Base-by-base conservation (phyloP, 2,329 filamentous ascomycete species). In the Aspergillus aculeatus region DNA sequence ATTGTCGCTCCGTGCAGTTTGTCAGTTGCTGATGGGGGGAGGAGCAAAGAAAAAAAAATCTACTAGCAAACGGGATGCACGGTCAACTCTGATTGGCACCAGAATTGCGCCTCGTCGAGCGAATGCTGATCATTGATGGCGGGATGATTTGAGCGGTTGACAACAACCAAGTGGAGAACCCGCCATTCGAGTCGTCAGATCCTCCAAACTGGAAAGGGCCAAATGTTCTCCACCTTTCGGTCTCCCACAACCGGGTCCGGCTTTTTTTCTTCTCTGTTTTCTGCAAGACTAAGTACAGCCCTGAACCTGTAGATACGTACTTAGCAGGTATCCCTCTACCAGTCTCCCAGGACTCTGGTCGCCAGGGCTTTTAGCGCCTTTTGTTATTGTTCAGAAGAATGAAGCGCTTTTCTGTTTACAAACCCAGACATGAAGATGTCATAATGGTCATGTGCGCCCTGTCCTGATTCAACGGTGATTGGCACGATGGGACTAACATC, bases 41-140 rank as follows among this genome's bases (percentile, higher is more conserved):
- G 14, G 16, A 19, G 38, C 38, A 41, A 14, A 26, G 11, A 50
- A 53, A 44, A 35, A 47, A 32, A 41, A 19, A 19, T 41, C 16
- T 41, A 41, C 5, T 55, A 21, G 47, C 58, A 47, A 54, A 60
- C 50, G 57, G 49, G 38, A n/a, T 44, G 53, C 55, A 57, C 26
- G 52, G 26, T 50, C 32, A 29, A 47, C 35, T 52, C 24, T 64
- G 55, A 62, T 62, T 64, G 60, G 62, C 49, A 58, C 32, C 52
- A 57, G 47, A 57, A 35, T 62, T 52, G 49, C 57, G 57, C 26
- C 26, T 56, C 31, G 50, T 52, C 48, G 32, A 58, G 53, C 51
- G 50, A 58, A 48, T 53, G 62, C 58, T 62, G 62, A 64, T 62
- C 62, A 59, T 64, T 41, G 12, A n/a, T 35, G 32, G 32, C 32